Evolutionary conservation across 2,329 filamentous ascomycete genomes (phyloP).

Genomic region (Lachnellula hyalina): DNA sequence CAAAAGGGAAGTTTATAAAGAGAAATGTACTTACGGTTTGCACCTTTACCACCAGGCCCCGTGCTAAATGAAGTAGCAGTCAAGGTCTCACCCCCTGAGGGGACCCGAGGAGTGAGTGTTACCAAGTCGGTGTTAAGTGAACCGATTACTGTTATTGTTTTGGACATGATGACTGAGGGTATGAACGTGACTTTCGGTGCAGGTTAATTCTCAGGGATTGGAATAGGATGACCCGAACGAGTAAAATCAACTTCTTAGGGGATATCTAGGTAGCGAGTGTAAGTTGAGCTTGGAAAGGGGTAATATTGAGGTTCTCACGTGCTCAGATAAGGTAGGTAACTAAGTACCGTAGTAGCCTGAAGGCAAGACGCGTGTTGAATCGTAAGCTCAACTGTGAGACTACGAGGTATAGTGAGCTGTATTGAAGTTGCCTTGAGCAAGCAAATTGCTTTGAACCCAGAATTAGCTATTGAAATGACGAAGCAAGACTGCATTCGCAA

Average conservation of each 20-base stretch:
- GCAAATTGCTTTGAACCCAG: too few species aligned
- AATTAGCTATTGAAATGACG: not conserved
- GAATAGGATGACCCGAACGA: not conserved
- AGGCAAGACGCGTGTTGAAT: constrained; percentile 1
- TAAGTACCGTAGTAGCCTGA: constrained; percentile 2
- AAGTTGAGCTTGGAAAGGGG: not conserved
- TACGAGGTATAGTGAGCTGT: not conserved
- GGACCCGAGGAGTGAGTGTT: constrained; percentile 78
- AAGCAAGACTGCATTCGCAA: not conserved
- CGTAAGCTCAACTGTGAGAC: constrained; percentile 6
- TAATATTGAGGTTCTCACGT: not conserved
- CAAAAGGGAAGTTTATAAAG: too few species aligned
- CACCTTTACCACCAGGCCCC: constrained; percentile 87
- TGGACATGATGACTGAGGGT: constrained; percentile 1
- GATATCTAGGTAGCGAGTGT: not conserved
- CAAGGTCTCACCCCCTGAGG: constrained; percentile 80
- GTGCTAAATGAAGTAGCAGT: constrained; percentile 72
- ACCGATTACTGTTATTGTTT: constrained; percentile 72
- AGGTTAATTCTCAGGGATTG: not conserved
- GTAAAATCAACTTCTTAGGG: not conserved
- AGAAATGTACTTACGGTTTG: constrained; percentile 58
- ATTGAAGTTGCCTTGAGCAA: not conserved
- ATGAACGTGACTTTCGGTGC: not conserved
- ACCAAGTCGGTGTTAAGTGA: constrained; percentile 95
- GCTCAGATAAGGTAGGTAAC: not conserved